Percentiles rank a stretch among this genome's conserved stretches.
Evolutionary conservation across 805 yeast species (phyloP).

Genomic region (Naumovozyma castellii): DNA sequence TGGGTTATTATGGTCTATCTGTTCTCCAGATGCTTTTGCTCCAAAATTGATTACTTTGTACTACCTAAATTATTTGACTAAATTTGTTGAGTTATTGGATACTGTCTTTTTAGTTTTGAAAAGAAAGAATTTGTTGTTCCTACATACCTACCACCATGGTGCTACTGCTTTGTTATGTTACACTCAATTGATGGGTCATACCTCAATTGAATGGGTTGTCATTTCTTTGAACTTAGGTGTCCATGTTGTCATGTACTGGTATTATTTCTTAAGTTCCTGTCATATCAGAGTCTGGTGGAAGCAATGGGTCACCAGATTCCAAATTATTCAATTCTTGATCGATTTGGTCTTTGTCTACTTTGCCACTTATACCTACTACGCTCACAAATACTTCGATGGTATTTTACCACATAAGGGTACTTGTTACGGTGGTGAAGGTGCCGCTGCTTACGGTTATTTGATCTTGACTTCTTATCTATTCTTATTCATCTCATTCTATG

Average conservation of each 20-base stretch:
- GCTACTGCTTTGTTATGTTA: slow-evolving; percentile 76
- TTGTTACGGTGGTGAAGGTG: slow-evolving; percentile 85
- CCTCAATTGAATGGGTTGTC: slow-evolving; percentile 76
- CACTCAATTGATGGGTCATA: slow-evolving; percentile 66
- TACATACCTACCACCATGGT: slow-evolving; percentile 80
- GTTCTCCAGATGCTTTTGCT: slow-evolving; percentile 59
- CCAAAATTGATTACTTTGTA: slow-evolving; percentile 58
- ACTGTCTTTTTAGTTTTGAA: slow-evolving; percentile 68
- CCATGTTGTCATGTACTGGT: slow-evolving; percentile 79
- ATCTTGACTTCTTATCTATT: slow-evolving; percentile 82
- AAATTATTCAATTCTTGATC: slow-evolving; percentile 64
- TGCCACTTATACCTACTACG: slow-evolving; percentile 77
- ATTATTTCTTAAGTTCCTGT: slow-evolving; percentile 74
- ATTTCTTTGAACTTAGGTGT: slow-evolving; percentile 65
- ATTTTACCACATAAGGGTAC: slow-evolving; percentile 67
- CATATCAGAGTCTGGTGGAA: slow-evolving; percentile 86
- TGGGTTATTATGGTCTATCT: slow-evolving; percentile 62
- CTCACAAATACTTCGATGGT: slow-evolving; percentile 50
- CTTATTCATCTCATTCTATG: slow-evolving; percentile 85
- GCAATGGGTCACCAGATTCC: slow-evolving; percentile 80
- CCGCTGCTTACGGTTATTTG: slow-evolving; percentile 84
- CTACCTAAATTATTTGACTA: slow-evolving; percentile 67
- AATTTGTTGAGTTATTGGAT: slow-evolving; percentile 63
- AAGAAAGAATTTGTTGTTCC: slow-evolving; percentile 63
- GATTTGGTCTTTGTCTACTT: slow-evolving; percentile 69